These are phyloP conservation scores for Chlamydomonas schloesseri DNA, from an alignment of 139 green algal genomes.

Conservation along the genomic window DNA sequence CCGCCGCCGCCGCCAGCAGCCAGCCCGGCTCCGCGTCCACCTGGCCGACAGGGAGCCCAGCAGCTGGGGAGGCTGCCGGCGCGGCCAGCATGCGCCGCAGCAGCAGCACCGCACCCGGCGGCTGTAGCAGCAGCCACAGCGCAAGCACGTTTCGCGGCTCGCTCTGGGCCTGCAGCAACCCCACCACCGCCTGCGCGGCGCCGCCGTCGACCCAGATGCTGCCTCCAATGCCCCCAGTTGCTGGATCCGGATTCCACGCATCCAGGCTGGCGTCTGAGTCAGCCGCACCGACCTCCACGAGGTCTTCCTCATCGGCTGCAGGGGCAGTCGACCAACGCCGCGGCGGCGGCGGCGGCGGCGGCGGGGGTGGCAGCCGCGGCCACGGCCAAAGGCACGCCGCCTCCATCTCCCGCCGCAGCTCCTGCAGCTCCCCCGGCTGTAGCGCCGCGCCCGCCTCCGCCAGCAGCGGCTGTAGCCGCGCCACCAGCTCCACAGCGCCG, in stretches of 20 bases:
- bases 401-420: not conserved
- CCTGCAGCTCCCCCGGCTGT: not conserved
- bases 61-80: not conserved
- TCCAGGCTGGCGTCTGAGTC: too few species aligned
- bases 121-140: conserved; percentile 16
- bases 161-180: not conserved
- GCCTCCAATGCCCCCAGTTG: too few species aligned
- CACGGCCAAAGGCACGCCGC: too few species aligned
- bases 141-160: not conserved
- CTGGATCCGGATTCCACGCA: too few species aligned
- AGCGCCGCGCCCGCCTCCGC: not conserved
- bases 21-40: not conserved
- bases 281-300: too few species aligned
- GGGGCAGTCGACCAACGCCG: too few species aligned
- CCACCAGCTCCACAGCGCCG: too few species aligned
- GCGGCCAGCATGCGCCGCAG: not conserved
- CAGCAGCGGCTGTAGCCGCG: not conserved
- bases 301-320: too few species aligned
- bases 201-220: not conserved
- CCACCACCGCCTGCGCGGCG: not conserved
- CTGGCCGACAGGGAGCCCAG: too few species aligned
- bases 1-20: too few species aligned
- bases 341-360: not conserved
- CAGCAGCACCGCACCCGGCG: not conserved
- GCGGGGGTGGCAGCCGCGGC: not conserved